Evolutionary conservation across 1,284 basidiomycete genomes (phyloP).

Genomic region (Xerocomus minutiporus): DNA sequence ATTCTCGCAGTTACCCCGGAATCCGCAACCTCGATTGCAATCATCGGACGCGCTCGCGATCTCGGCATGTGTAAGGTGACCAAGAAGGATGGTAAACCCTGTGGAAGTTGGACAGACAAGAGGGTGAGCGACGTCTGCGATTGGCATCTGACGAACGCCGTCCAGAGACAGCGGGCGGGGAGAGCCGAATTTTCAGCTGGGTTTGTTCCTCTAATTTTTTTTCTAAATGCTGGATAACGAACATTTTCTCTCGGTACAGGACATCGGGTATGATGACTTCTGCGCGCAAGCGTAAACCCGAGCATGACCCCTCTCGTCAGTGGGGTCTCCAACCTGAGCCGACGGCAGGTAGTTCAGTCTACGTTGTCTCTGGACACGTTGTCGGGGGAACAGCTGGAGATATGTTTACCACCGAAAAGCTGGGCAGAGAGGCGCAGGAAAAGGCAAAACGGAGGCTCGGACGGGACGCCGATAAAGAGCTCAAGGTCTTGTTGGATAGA

Average conservation of each 20-base stretch:
- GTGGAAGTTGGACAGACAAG: conserved; percentile 85
- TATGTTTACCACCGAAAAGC: conserved; percentile 53
- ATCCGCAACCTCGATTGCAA: conserved; percentile 71
- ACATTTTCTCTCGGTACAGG: conserved; percentile 34
- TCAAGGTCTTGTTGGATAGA: conserved; percentile 56
- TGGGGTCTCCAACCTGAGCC: conserved; percentile 64
- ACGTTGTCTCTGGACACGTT: conserved; percentile 74
- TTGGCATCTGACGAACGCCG: conserved; percentile 78
- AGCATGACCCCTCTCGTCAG: conserved; percentile 62
- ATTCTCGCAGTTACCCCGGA: conserved; percentile 86
- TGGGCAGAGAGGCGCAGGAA: conserved; percentile 72
- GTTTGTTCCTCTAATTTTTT: conserved; percentile 38
- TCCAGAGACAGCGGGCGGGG: conserved; percentile 66
- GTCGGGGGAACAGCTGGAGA: conserved; percentile 47
- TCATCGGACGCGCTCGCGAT: conserved; percentile 83
- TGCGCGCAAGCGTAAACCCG: conserved; percentile 47
- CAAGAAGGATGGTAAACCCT: conserved; percentile 76
- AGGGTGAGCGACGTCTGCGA: conserved; percentile 82
- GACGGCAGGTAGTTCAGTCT: conserved; percentile 55
- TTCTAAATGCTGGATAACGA: not conserved
- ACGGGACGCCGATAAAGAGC: conserved; percentile 54
- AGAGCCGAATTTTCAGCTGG: conserved; percentile 81
- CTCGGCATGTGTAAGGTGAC: conserved; percentile 78
- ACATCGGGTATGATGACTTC: conserved; percentile 63
- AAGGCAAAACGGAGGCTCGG: conserved; percentile 60